Evolutionary conservation across 164 flowering plant genomes (phyloP), one percentile per base, ranked within the genome.

Genomic region (Nymphaea colorata): DNA sequence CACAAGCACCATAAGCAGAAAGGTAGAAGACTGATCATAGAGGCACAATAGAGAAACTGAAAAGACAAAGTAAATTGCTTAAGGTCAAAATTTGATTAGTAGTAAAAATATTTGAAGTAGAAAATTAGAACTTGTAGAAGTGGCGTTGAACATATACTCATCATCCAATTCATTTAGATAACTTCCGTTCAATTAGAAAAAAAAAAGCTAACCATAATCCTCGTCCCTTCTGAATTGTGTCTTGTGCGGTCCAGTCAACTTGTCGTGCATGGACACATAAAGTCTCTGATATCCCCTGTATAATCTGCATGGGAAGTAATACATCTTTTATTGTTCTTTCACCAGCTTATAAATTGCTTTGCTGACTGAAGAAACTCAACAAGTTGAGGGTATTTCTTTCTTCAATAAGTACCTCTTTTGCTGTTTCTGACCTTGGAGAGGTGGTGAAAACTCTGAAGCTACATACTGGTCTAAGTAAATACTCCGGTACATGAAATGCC

Each of bases 171-270:
- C 36, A 25, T 25, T 25, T 25, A 25, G 36, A 25, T 25, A 25
- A 51, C 14, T 51, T 51, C 57, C 57, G 14, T 51, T 51, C 8
- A 3, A 51, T 51, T 51, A 15, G 57, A 3, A 51, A 15, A 51
- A 14, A n/a, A 51, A 51, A 51, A 51, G 5, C 74, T 43, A 82
- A 95, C 99, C 98, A 79, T 87, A 92, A 76, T 87, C 78, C 75
- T 90, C 97, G 82, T 92, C 98, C 79, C 97, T 85, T 81, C 94
- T 86, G 69, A 88, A 95, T 79, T 92, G 99, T 41, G 99, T 95
- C 80, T 87, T 95, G 79, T 91, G 97, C 3, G 97, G 91, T 8
- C 86, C 93, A 60, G 65, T 76, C 74, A 80, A 94, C 71, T 70
- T 83, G 44, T 86, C 92, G 73, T 95, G 96, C 98, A 95, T 95